Conservation (phyloP, 1,284 basidiomycete species). For the Apiotrichum akiyoshidainum region DNA sequence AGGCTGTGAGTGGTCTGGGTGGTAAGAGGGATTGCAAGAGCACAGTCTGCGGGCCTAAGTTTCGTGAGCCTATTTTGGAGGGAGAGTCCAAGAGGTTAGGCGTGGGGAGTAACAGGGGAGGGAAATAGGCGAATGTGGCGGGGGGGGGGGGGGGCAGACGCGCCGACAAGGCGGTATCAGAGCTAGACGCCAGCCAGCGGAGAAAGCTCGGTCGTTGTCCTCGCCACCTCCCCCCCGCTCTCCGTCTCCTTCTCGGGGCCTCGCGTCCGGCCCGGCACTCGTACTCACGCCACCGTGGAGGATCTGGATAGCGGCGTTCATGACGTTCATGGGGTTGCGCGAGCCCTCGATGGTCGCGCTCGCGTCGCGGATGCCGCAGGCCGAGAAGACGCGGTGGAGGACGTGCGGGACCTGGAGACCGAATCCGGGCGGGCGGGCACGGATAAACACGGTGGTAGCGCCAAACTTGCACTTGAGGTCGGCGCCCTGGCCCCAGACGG, state of each 20-base stretch:
- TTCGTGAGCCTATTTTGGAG: too few species aligned
- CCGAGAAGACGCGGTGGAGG: conserved; percentile 79
- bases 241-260: too few species aligned
- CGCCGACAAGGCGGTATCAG: too few species aligned
- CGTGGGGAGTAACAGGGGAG: too few species aligned
- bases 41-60: too few species aligned
- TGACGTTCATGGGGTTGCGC: conserved; percentile 67
- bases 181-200: too few species aligned
- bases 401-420: conserved; percentile 86
- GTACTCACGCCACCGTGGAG: conserved; percentile 50
- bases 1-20: not conserved
- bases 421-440: conserved; percentile 85
- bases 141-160: too few species aligned
- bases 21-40: not conserved
- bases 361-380: conserved; percentile 89
- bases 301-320: conserved; percentile 52
- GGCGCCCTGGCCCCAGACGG: conserved; percentile 64
- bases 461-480: conserved; percentile 81
- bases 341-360: conserved; percentile 93
- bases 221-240: too few species aligned
- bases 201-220: too few species aligned
- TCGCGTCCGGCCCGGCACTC: too few species aligned
- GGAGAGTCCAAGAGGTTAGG: too few species aligned
- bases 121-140: too few species aligned
- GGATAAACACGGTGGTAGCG: conserved; percentile 74